Evolutionary conservation across 2,329 filamentous ascomycete species (phyloP).

Genomic region (Lecanicillium sp.): DNA sequence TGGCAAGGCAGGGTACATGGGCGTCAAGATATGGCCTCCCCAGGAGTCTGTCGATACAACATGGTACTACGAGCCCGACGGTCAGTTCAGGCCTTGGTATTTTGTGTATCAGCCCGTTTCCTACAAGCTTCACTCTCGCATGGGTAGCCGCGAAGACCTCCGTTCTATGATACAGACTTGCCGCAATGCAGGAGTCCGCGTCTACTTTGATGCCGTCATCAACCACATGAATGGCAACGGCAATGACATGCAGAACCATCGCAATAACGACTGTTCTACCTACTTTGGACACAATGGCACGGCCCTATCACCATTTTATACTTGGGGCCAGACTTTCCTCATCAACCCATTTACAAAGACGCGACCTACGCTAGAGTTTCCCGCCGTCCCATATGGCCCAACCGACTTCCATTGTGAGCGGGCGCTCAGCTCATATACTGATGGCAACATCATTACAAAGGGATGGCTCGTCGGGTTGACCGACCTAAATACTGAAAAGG

Average conservation of each 20-base stretch:
- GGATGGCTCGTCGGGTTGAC: slow-evolving; percentile 4
- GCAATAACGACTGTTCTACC: slow-evolving; percentile 3
- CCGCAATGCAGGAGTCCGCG: not conserved
- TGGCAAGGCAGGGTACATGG: slow-evolving; percentile 3
- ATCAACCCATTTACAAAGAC: slow-evolving; percentile 5
- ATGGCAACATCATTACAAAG: slow-evolving; percentile 4
- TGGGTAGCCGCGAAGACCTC: slow-evolving; percentile 1
- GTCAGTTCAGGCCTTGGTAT: slow-evolving; percentile 5
- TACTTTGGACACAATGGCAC: slow-evolving; percentile 3
- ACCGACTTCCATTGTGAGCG: slow-evolving; percentile 5
- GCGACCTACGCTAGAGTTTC: slow-evolving; percentile 1
- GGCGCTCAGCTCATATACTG: slow-evolving; percentile 2
- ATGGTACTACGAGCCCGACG: slow-evolving; percentile 4
- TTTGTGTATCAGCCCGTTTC: slow-evolving; percentile 6
- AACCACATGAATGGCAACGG: slow-evolving; percentile 6
- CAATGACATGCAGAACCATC: slow-evolving; percentile 4
- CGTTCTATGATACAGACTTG: slow-evolving; percentile 5
- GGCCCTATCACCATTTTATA: slow-evolving; percentile 1
- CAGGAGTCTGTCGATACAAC: slow-evolving; percentile 2
- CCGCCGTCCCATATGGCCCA: slow-evolving; percentile 2
- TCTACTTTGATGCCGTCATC: slow-evolving; percentile 7
- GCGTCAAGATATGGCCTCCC: slow-evolving; percentile 3
- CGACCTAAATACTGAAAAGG: slow-evolving; percentile 4
- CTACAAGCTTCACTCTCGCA: slow-evolving; percentile 2
- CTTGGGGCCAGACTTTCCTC: slow-evolving; percentile 3